Evolutionary conservation across 2,329 filamentous ascomycete genomes (phyloP).

Genomic region (Periconia macrospinosa): DNA sequence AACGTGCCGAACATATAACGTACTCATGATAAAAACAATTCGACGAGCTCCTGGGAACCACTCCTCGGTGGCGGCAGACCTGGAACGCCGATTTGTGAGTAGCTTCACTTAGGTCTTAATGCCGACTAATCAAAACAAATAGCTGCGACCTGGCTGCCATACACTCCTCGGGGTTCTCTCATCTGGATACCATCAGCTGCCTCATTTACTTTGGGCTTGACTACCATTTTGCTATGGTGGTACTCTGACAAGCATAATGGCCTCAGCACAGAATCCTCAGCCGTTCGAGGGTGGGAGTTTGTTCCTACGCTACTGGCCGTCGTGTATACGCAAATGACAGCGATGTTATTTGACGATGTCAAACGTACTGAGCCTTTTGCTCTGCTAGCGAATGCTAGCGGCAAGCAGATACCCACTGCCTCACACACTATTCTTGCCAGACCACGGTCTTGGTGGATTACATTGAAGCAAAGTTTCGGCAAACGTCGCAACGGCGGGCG

Average conservation of each 20-base stretch:
- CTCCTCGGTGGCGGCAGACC: too few species aligned
- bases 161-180: slow-evolving; percentile 9
- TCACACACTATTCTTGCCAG: slow-evolving; percentile 6
- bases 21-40: too few species aligned
- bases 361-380: slow-evolving; percentile 16
- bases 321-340: slow-evolving; percentile 9
- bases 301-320: slow-evolving; percentile 13
- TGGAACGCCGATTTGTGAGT: too few species aligned
- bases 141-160: slow-evolving; percentile 11
- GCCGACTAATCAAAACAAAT: too few species aligned
- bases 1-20: too few species aligned
- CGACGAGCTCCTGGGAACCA: too few species aligned
- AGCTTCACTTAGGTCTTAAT: too few species aligned
- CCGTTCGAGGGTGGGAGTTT: slow-evolving; percentile 9
- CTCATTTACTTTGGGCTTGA: slow-evolving; percentile 4
- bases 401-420: not conserved
- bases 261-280: slow-evolving; percentile 9
- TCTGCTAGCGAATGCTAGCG: slow-evolving; percentile 2
- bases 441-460: slow-evolving; percentile 13
- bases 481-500: slow-evolving; percentile 12
- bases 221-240: slow-evolving; percentile 7
- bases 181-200: slow-evolving; percentile 4
- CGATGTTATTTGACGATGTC: slow-evolving; percentile 14
- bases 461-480: slow-evolving; percentile 7
- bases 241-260: slow-evolving; percentile 11